These are phyloP conservation scores for Ceratorhiza oryzae-sativae DNA, from an alignment of 1,284 basidiomycete species.

Conservation along the genomic window DNA sequence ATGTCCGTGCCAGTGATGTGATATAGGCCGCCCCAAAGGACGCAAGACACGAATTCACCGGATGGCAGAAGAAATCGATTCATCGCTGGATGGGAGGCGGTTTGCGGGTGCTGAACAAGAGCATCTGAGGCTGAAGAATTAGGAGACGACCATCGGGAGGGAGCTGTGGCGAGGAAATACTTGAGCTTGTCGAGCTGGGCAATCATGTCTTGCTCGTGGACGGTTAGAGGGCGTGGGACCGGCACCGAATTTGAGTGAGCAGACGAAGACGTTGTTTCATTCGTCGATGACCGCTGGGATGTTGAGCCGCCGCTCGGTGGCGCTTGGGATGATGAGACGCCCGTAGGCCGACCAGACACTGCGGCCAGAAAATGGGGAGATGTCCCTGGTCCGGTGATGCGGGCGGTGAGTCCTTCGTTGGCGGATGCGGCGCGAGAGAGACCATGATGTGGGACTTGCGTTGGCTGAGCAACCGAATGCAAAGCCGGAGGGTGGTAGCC, in stretches of 20 bases:
- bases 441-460: background rate
- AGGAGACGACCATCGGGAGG: slow-evolving; percentile 64
- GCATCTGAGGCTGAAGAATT: slow-evolving; percentile 47
- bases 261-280: background rate
- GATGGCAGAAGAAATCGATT: slow-evolving; percentile 84
- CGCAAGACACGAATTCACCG: slow-evolving; percentile 87
- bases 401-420: slow-evolving; percentile 27
- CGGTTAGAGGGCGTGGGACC: slow-evolving; percentile 58
- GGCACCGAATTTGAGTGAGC: background rate
- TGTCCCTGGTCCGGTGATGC: slow-evolving; percentile 22
- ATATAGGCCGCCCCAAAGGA: slow-evolving; percentile 87
- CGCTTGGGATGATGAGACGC: background rate
- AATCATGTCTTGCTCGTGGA: slow-evolving; percentile 70
- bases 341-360: slow-evolving; percentile 4
- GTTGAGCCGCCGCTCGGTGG: background rate
- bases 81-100: slow-evolving; percentile 64
- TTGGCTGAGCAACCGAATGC: slow-evolving; percentile 11
- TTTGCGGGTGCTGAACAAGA: slow-evolving; percentile 40
- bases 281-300: slow-evolving; percentile 1
- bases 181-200: slow-evolving; percentile 79
- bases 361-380: slow-evolving; percentile 30
- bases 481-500: slow-evolving; percentile 19
- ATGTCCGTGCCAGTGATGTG: slow-evolving; percentile 94
- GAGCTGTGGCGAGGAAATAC: slow-evolving; percentile 87
- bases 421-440: slow-evolving; percentile 20